These are phyloP conservation scores for Pterocarpus macrocarpus DNA, from an alignment of 306 rosid species.

Conservation along the genomic window DNA sequence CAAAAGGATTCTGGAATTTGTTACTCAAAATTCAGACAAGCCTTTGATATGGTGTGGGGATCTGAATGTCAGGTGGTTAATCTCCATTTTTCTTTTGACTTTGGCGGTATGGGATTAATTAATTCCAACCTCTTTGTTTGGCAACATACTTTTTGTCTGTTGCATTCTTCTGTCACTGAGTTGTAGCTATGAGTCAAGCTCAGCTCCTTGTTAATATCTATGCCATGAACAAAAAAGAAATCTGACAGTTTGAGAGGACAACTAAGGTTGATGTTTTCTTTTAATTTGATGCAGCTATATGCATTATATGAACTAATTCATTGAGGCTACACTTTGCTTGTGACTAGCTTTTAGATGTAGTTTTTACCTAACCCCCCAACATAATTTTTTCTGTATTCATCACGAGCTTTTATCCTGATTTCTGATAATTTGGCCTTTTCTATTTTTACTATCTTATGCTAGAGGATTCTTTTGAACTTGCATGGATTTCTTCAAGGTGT, in stretches of 20 bases:
- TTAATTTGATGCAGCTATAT: slow-evolving; percentile 6
- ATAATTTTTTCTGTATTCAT: not conserved
- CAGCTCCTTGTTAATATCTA: slow-evolving; percentile 28
- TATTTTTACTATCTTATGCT: slow-evolving; percentile 14
- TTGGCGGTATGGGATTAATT: slow-evolving; percentile 24
- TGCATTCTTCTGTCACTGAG: slow-evolving; percentile 27
- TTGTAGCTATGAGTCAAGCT: slow-evolving; percentile 34
- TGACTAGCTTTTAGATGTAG: slow-evolving; percentile 17
- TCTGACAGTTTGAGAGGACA: slow-evolving; percentile 28
- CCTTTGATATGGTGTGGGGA: slow-evolving; percentile 99
- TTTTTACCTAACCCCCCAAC: slow-evolving; percentile 21
- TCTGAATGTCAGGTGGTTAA: slow-evolving; percentile 88
- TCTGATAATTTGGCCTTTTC: not conserved
- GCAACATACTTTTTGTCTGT: slow-evolving; percentile 29
- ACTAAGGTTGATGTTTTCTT: slow-evolving; percentile 27
- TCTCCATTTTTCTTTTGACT: slow-evolving; percentile 39
- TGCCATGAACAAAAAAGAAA: slow-evolving; percentile 12
- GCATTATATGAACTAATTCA: slow-evolving; percentile 21
- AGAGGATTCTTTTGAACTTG: slow-evolving; percentile 4
- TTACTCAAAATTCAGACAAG: slow-evolving; percentile 78
- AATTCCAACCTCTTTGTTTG: slow-evolving; percentile 40
- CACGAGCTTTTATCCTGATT: not conserved
- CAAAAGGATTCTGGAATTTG: slow-evolving; percentile 87
- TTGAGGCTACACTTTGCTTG: slow-evolving; percentile 4
- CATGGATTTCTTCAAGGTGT: not conserved